Conservation (phyloP, 1,139 yeast genomes). For the Suhomyces atakaporum region DNA sequence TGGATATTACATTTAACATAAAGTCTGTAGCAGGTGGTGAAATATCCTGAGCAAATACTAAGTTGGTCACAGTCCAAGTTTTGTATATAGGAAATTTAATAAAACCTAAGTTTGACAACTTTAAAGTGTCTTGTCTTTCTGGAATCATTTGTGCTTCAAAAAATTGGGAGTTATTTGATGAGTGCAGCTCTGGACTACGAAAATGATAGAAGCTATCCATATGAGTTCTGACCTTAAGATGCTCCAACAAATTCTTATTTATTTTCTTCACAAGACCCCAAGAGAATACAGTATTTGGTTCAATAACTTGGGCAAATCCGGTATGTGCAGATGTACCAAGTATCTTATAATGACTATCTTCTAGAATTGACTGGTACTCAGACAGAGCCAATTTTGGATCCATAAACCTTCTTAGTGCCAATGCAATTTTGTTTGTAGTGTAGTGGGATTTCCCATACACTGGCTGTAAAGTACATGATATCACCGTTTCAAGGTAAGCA, state of each 20-base stretch:
- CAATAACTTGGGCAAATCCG: constrained; percentile 33
- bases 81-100: constrained; percentile 17
- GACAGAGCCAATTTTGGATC: constrained; percentile 19
- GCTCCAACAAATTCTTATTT: constrained; percentile 22
- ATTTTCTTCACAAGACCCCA: constrained; percentile 37
- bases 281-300: constrained; percentile 34
- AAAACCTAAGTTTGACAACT: constrained; percentile 44
- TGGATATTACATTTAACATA: constrained; percentile 36
- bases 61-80: constrained; percentile 30
- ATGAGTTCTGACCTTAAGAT: constrained; percentile 26
- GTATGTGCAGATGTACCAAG: constrained; percentile 38
- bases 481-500: constrained; percentile 31
- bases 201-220: constrained; percentile 28
- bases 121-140: constrained; percentile 36
- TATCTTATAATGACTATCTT: constrained; percentile 26
- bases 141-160: constrained; percentile 28
- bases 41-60: constrained; percentile 42
- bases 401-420: constrained; percentile 37
- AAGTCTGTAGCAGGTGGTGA: constrained; percentile 41
- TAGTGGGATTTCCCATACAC: constrained; percentile 27
- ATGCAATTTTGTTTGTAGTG: constrained; percentile 32
- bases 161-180: constrained; percentile 22
- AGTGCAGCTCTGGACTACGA: constrained; percentile 19
- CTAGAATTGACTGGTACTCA: constrained; percentile 22
- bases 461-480: constrained; percentile 32